These are phyloP conservation scores for Coprinopsis strossmayeri DNA, from an alignment of 768 basidiomycete species.

Conservation along the genomic window DNA sequence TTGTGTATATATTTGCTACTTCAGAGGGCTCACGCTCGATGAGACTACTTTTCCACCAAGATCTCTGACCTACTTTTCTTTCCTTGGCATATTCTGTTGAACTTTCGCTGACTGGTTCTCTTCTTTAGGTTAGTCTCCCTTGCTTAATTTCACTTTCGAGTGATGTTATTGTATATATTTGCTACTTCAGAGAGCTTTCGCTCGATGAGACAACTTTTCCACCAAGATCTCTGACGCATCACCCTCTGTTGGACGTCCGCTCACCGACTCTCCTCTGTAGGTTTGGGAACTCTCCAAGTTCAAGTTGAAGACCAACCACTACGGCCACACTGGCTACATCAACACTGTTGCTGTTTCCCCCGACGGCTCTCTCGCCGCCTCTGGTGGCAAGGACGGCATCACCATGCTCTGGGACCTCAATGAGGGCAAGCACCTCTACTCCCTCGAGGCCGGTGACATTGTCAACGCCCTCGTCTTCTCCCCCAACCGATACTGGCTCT, in stretches of 20 bases:
- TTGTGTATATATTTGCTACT: slow-evolving; percentile 82
- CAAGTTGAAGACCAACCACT: slow-evolving; percentile 99
- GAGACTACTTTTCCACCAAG: slow-evolving; percentile 84
- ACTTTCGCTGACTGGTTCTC: slow-evolving; percentile 10
- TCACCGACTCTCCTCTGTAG: slow-evolving; percentile 33
- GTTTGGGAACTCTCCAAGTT: slow-evolving; percentile 99
- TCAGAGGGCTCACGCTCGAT: slow-evolving; percentile 67
- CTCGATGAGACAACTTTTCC: slow-evolving; percentile 77
- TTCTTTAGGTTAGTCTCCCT: slow-evolving; percentile 77
- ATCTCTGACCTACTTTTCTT: slow-evolving; percentile 67
- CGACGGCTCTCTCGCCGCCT: slow-evolving; percentile 97
- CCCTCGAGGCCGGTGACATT: slow-evolving; percentile 94
- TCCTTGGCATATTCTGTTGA: slow-evolving; percentile 6
- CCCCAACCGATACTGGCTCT: slow-evolving; percentile 99
- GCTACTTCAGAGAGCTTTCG: slow-evolving; percentile 77
- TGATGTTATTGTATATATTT: slow-evolving; percentile 57
- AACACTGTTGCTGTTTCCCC: slow-evolving; percentile 98
- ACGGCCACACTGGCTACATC: slow-evolving; percentile 98
- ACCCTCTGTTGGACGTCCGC: slow-evolving; percentile 4
- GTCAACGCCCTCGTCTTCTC: slow-evolving; percentile 99
- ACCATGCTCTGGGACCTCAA: slow-evolving; percentile 99
- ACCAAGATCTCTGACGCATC: slow-evolving; percentile 79
- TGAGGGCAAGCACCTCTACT: slow-evolving; percentile 99
- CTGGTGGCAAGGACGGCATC: slow-evolving; percentile 98
- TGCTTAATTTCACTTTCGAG: no score